Conservation (phyloP, 441 rosid species). For the Pelargonium australe region DNA sequence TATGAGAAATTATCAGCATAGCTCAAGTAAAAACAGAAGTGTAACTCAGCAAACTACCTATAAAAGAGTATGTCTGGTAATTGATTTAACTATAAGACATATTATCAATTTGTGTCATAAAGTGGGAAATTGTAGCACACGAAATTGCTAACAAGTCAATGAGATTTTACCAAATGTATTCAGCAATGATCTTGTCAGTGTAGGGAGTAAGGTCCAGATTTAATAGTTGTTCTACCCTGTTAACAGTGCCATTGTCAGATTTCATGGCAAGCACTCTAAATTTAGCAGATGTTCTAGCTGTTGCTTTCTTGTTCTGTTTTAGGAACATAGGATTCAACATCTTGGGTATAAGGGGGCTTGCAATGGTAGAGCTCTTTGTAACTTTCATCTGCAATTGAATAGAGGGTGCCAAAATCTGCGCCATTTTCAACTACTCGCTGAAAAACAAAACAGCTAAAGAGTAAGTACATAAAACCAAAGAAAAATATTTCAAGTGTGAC, state of each 20-base stretch:
- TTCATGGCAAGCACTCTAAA: conserved; percentile 58
- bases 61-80: neutral
- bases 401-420: conserved; percentile 81
- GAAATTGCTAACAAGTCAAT: neutral
- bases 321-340: conserved; percentile 54
- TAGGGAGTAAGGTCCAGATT: conserved; percentile 75
- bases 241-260: conserved; percentile 62
- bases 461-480: neutral
- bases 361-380: conserved; percentile 40
- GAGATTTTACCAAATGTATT: conserved; percentile 70
- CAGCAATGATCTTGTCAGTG: conserved; percentile 82
- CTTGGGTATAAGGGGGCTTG: conserved; percentile 45
- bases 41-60: neutral
- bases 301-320: conserved; percentile 64
- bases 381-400: conserved; percentile 70
- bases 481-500: neutral
- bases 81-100: neutral
- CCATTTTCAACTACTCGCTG: conserved; percentile 48
- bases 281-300: conserved; percentile 35
- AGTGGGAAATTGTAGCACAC: neutral
- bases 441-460: neutral
- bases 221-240: conserved; percentile 68
- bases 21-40: neutral
- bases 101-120: neutral
- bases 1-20: neutral